A percentile compares a stretch with the other conserved stretches of the same genome.
These are phyloP conservation scores for Mycogone perniciosa DNA, from an alignment of 2,329 filamentous ascomycete genomes.

Conservation along the genomic window DNA sequence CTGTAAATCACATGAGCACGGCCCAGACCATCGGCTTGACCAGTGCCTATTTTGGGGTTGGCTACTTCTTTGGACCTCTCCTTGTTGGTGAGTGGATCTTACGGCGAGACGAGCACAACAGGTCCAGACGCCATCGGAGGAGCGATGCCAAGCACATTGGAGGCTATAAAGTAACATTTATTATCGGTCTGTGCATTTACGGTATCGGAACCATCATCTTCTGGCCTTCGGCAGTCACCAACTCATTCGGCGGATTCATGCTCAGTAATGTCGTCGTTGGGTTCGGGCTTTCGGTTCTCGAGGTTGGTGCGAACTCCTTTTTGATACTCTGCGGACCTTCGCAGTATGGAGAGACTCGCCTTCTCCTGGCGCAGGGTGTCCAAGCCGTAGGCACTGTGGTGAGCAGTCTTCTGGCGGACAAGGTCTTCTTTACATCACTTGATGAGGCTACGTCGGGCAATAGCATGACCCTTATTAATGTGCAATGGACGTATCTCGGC, in stretches of 20 bases:
- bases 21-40: conserved; percentile 62
- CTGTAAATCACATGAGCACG: conserved; percentile 53
- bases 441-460: conserved; percentile 25
- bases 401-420: conserved; percentile 64
- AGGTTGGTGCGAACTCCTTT: conserved; percentile 76
- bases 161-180: conserved; percentile 76
- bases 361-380: conserved; percentile 69
- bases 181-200: conserved; percentile 68
- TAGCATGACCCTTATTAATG: conserved; percentile 55
- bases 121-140: conserved; percentile 34
- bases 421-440: conserved; percentile 64
- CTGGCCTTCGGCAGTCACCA: conserved; percentile 72
- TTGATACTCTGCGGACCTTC: conserved; percentile 64
- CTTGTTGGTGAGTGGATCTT: conserved; percentile 65
- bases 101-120: conserved; percentile 56
- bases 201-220: conserved; percentile 75
- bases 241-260: conserved; percentile 72
- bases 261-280: conserved; percentile 69
- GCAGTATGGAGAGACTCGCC: conserved; percentile 65
- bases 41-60: conserved; percentile 63
- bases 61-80: conserved; percentile 64
- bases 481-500: conserved; percentile 82
- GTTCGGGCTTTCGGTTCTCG: conserved; percentile 68
- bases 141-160: conserved; percentile 41
- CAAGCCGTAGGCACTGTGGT: conserved; percentile 71